Percentiles rank a stretch among this genome's conserved stretches.
Evolutionary conservation across 2,329 filamentous ascomycete species (phyloP).

Genomic region (Thyridium curvatum): DNA sequence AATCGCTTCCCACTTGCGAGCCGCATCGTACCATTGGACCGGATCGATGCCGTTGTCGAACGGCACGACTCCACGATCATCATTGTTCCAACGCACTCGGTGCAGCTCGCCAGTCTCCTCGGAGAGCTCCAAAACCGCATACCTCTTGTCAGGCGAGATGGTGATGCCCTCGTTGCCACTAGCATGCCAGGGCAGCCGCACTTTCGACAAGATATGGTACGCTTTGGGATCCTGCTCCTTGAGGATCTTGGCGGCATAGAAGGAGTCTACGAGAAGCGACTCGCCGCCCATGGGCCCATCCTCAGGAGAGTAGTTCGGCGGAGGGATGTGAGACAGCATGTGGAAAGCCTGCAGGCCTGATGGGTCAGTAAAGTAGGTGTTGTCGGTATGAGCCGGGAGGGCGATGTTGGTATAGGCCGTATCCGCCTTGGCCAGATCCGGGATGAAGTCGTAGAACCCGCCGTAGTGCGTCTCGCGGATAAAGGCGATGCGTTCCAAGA

Average conservation of each 20-base stretch:
- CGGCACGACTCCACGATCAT: constrained; percentile 70
- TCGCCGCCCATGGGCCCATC: constrained; percentile 53
- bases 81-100: constrained; percentile 88
- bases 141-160: constrained; percentile 64
- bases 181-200: constrained; percentile 70
- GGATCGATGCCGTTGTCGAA: constrained; percentile 39
- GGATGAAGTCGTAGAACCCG: constrained; percentile 73
- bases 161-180: constrained; percentile 81
- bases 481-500: constrained; percentile 77
- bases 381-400: constrained; percentile 85
- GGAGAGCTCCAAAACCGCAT: constrained; percentile 66
- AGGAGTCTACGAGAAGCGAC: constrained; percentile 82
- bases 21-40: constrained; percentile 71
- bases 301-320: constrained; percentile 14
- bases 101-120: constrained; percentile 23
- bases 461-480: constrained; percentile 91
- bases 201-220: constrained; percentile 50
- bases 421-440: constrained; percentile 81
- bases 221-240: constrained; percentile 43
- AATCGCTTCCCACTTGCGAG: constrained; percentile 65
- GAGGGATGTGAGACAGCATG: constrained; percentile 69
- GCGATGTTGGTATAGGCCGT: constrained; percentile 86
- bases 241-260: constrained; percentile 62
- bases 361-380: constrained; percentile 91
- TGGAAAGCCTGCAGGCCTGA: constrained; percentile 91